These are phyloP conservation scores for Oxyria digyna DNA, from an alignment of 148 eudicot genomes.

Conservation along the genomic window DNA sequence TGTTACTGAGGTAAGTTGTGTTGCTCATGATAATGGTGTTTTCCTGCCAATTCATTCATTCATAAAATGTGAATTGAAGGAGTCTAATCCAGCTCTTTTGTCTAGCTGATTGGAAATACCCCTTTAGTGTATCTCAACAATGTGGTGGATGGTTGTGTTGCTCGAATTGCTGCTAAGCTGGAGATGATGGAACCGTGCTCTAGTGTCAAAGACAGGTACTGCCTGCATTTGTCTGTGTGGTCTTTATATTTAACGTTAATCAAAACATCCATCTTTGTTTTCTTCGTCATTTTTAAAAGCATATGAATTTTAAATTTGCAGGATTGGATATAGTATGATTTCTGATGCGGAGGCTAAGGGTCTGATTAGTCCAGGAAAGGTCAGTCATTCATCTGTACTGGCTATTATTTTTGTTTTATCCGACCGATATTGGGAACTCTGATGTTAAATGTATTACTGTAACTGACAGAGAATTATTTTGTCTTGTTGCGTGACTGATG, in stretches of 20 bases:
- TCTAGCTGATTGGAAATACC: slow-evolving; percentile 51
- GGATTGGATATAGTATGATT: slow-evolving; percentile 62
- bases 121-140: slow-evolving; percentile 55
- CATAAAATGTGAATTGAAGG: background rate
- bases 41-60: background rate
- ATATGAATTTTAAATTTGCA: slow-evolving; percentile 12
- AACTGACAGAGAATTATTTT: background rate
- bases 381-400: slow-evolving; percentile 6
- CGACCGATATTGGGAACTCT: background rate
- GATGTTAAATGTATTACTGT: no score
- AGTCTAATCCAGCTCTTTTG: background rate
- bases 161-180: slow-evolving; percentile 46
- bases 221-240: background rate
- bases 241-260: background rate
- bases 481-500: background rate
- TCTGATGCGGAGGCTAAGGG: slow-evolving; percentile 51
- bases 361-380: slow-evolving; percentile 51
- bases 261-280: background rate
- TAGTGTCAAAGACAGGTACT: slow-evolving; percentile 56
- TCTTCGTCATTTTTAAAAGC: background rate
- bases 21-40: background rate
- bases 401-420: background rate
- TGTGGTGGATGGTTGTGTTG: slow-evolving; percentile 51
- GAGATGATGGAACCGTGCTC: slow-evolving; percentile 63
- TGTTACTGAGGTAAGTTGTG: slow-evolving; percentile 38